Evolutionary conservation across 805 yeast genomes (phyloP).

Genomic region (Candida verbasci): DNA sequence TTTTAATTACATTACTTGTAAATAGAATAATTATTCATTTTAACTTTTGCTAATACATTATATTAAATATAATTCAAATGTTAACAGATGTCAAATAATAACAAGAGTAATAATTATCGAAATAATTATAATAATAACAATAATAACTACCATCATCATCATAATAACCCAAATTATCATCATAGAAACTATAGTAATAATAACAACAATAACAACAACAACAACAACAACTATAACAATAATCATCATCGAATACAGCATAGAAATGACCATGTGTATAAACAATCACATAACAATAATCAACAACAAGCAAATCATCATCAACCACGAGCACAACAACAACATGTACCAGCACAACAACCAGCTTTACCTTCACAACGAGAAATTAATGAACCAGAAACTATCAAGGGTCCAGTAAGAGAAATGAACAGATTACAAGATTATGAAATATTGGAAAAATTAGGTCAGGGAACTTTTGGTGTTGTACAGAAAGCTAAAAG

Average conservation of each 20-base stretch:
- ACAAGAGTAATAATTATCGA: not conserved
- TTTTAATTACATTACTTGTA: slow-evolving; percentile 1
- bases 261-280: not conserved
- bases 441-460: slow-evolving; percentile 30
- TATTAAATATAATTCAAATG: not conserved
- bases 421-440: slow-evolving; percentile 28
- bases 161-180: not conserved
- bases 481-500: slow-evolving; percentile 79
- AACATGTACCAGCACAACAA: not conserved
- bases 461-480: slow-evolving; percentile 49
- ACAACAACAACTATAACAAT: not conserved
- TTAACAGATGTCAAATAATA: not conserved
- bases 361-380: not conserved
- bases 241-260: slow-evolving; percentile 1
- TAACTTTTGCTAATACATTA: not conserved
- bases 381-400: not conserved
- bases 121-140: not conserved
- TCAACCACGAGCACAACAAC: not conserved
- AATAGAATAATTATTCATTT: too few relatives aligned
- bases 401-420: slow-evolving; percentile 5
- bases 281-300: not conserved
- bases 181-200: not conserved
- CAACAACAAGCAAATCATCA: not conserved
- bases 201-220: not conserved
- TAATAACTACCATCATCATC: not conserved